These are phyloP conservation scores for Firmiana major DNA, from an alignment of 345 rosid species.

Conservation along the genomic window DNA sequence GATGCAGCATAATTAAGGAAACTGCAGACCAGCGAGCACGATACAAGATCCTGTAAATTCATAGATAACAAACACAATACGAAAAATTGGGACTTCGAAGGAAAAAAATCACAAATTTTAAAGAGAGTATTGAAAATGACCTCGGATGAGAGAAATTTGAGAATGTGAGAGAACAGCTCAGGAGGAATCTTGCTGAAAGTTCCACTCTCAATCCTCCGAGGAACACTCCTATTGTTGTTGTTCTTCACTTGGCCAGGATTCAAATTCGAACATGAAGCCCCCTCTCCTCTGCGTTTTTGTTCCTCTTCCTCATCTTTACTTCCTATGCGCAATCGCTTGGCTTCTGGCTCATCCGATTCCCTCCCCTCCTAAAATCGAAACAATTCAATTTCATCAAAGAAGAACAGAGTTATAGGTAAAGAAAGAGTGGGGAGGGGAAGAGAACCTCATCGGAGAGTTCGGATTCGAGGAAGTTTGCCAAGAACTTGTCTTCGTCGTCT, in stretches of 20 bases:
- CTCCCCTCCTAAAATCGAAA: conserved; percentile 30
- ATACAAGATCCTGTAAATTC: conserved; percentile 66
- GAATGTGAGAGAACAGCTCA: conserved; percentile 74
- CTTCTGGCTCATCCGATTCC: conserved; percentile 34
- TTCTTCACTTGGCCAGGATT: conserved; percentile 20
- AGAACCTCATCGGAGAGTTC: conserved; percentile 53
- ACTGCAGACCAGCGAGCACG: conserved; percentile 83
- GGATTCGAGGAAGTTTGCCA: conserved; percentile 76
- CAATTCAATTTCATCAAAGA: background rate
- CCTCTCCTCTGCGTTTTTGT: background rate
- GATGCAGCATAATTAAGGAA: conserved; percentile 69
- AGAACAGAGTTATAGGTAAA: background rate
- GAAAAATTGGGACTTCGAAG: background rate
- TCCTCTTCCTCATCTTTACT: conserved; percentile 19
- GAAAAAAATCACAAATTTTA: background rate
- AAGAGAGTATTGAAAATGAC: conserved; percentile 22
- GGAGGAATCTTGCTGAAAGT: conserved; percentile 72
- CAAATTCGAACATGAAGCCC: conserved; percentile 11
- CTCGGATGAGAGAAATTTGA: conserved; percentile 94
- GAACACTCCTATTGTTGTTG: conserved; percentile 7
- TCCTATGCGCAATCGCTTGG: conserved; percentile 44
- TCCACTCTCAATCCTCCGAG: conserved; percentile 58
- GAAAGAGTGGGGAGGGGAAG: background rate
- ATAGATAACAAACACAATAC: background rate
- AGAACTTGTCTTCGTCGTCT: conserved; percentile 64